Evolutionary conservation across 2,329 filamentous ascomycete genomes (phyloP).

Genomic region (Fusarium foetens): DNA sequence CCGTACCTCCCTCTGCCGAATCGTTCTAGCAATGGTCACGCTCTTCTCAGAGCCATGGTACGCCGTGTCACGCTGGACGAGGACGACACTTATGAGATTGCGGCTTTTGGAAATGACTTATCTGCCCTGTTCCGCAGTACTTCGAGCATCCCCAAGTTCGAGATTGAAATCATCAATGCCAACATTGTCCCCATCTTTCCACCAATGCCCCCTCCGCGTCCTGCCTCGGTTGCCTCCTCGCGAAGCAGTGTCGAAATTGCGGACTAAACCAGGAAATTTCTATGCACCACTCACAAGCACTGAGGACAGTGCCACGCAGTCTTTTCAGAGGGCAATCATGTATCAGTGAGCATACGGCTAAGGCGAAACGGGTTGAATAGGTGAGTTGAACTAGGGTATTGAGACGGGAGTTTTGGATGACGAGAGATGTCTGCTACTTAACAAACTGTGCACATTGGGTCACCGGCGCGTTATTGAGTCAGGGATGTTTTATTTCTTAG

Average conservation of each 20-base stretch:
- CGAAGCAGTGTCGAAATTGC: constrained; percentile 18
- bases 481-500: background rate
- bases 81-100: constrained; percentile 39
- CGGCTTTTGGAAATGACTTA: constrained; percentile 44
- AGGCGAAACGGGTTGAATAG: constrained; percentile 1
- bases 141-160: constrained; percentile 39
- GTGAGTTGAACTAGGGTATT: background rate
- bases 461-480: background rate
- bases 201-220: constrained; percentile 26
- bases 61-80: constrained; percentile 39
- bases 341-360: background rate
- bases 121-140: constrained; percentile 33
- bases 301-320: background rate
- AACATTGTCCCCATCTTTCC: constrained; percentile 13
- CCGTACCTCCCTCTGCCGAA: constrained; percentile 5
- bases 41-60: constrained; percentile 25
- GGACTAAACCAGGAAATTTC: background rate
- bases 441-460: background rate
- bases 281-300: background rate
- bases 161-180: constrained; percentile 27
- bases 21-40: constrained; percentile 6
- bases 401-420: constrained; percentile 8
- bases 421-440: background rate
- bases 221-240: constrained; percentile 26
- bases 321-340: background rate